Evolutionary conservation across 2,329 filamentous ascomycete genomes (phyloP), one percentile per base, ranked within the genome.

Genomic region (Botrytis squamosa): DNA sequence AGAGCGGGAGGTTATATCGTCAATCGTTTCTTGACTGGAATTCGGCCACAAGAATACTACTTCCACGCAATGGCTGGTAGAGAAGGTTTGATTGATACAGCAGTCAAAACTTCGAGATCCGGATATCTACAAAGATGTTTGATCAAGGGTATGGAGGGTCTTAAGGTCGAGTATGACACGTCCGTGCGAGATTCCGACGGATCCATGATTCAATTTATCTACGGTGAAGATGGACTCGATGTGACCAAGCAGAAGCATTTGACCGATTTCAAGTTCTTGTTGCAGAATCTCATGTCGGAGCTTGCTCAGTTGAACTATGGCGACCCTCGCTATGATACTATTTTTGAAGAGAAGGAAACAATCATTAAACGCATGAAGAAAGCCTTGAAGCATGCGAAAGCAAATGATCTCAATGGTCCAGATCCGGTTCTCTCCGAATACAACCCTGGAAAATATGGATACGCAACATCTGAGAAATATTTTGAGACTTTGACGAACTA

Each of bases 61-160:
- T 99, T 99, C 86, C 96, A 99, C 88, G 94, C 97, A 83, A 99
- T 99, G 97, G 96, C 95, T 80, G 97, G 97, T 79, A 90, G 96
- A 84, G 97, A 99, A 87, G 96, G 96, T 86, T 86, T 99, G 77
- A 99, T 99, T 81, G 96, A 99, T 88, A 99, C 96, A 33, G 96
- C 96, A 76, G 96, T 99, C 82, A 99, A 99, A 85, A 99, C 96
- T 1, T 97, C 95, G 16, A 92, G 96, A 81, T 98, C 96, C 42
- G 97, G 96, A 75, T 99, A 99, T 81, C 86, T 99, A 70, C 96
- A 99, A 82, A 89, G 97, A 81, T 99, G 96, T 87, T 88, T 99
- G 76, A 97, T 99, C 85, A 99, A 99, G 85, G 96, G 96, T 75
- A 97, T 99, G 92, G 96, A 99, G 83, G 96, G 96, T 6, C 86